Evolutionary conservation across 352 stramenopile species (phyloP).

Genomic region (Phytophthora foliorum): DNA sequence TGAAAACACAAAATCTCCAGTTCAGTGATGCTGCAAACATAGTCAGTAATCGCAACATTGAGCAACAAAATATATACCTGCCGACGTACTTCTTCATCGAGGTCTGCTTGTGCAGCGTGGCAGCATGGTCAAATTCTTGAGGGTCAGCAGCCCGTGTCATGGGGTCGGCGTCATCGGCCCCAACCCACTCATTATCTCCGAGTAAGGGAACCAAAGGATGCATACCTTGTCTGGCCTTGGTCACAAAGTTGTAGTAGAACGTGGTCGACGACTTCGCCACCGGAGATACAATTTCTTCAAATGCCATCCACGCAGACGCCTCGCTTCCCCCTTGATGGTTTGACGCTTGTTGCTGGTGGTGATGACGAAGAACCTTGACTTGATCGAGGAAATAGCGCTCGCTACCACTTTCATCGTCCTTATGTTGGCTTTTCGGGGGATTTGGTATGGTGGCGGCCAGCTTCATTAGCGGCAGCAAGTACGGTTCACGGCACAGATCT

Average conservation of each 20-base stretch:
- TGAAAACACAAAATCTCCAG: conserved; percentile 80
- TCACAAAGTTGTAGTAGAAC: conserved; percentile 79
- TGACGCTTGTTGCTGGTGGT: conserved; percentile 24
- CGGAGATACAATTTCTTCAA: conserved; percentile 38
- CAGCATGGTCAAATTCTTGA: conserved; percentile 57
- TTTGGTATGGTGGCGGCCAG: conserved; percentile 56
- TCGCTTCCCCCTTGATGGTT: conserved; percentile 12
- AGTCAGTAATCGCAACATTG: conserved; percentile 4
- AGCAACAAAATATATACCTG: background rate
- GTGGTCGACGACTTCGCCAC: conserved; percentile 4
- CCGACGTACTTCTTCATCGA: conserved; percentile 61
- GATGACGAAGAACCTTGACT: conserved; percentile 50
- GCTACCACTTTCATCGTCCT: conserved; percentile 30
- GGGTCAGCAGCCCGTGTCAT: conserved; percentile 41
- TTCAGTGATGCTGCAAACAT: conserved; percentile 44
- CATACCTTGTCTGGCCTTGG: conserved; percentile 35
- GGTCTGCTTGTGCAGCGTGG: conserved; percentile 53
- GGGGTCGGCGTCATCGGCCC: conserved; percentile 15
- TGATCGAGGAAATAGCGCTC: conserved; percentile 61
- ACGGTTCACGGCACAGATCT: conserved; percentile 57
- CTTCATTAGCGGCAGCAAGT: conserved; percentile 60
- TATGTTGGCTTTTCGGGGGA: conserved; percentile 42
- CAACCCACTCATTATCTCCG: conserved; percentile 26
- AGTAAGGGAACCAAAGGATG: conserved; percentile 51
- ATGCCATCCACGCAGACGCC: conserved; percentile 57